These are phyloP conservation scores for Pythium rhizo-oryzae DNA, from an alignment of 352 stramenopile species.

Conservation along the genomic window DNA sequence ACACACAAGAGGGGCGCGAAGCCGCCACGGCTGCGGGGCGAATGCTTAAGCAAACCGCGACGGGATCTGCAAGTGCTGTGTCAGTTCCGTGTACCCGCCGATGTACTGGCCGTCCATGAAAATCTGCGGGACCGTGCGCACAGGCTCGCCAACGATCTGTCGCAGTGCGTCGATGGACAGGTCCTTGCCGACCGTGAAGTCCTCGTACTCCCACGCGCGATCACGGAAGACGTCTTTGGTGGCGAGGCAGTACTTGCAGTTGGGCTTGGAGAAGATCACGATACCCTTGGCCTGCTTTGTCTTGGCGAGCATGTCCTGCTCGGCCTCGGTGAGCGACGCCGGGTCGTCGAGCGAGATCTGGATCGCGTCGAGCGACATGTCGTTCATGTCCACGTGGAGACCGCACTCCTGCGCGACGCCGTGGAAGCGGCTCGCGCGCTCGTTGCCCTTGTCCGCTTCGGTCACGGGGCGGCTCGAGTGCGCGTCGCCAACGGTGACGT, in stretches of 20 bases:
- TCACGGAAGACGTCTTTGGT: slow-evolving; percentile 62
- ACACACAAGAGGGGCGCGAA: background rate
- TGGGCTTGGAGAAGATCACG: slow-evolving; percentile 74
- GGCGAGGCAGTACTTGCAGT: slow-evolving; percentile 74
- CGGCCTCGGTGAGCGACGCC: slow-evolving; percentile 45
- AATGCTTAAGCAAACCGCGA: slow-evolving; percentile 50
- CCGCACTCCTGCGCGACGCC: slow-evolving; percentile 83
- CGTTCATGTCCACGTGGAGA: slow-evolving; percentile 75
- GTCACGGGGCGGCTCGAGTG: slow-evolving; percentile 86
- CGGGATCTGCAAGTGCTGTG: slow-evolving; percentile 59
- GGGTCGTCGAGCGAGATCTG: slow-evolving; percentile 46
- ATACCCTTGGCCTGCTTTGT: slow-evolving; percentile 53
- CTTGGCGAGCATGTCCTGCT: slow-evolving; percentile 49
- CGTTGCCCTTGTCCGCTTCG: slow-evolving; percentile 58
- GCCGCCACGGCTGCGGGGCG: background rate
- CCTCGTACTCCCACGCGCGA: slow-evolving; percentile 62
- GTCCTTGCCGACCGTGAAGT: slow-evolving; percentile 58
- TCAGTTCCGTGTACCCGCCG: slow-evolving; percentile 77
- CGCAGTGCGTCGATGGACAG: slow-evolving; percentile 61
- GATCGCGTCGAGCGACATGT: slow-evolving; percentile 58
- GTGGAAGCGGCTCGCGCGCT: slow-evolving; percentile 80
- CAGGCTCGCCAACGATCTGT: slow-evolving; percentile 52
- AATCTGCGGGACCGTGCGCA: slow-evolving; percentile 84
- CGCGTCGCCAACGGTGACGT: slow-evolving; percentile 80
- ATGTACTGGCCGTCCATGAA: slow-evolving; percentile 80